Percentiles rank a stretch among this genome's conserved stretches.
phyloP scores from a whole-genome alignment of 805 yeast genomes.

The Yamadazyma takamatsuzukensis region DNA sequence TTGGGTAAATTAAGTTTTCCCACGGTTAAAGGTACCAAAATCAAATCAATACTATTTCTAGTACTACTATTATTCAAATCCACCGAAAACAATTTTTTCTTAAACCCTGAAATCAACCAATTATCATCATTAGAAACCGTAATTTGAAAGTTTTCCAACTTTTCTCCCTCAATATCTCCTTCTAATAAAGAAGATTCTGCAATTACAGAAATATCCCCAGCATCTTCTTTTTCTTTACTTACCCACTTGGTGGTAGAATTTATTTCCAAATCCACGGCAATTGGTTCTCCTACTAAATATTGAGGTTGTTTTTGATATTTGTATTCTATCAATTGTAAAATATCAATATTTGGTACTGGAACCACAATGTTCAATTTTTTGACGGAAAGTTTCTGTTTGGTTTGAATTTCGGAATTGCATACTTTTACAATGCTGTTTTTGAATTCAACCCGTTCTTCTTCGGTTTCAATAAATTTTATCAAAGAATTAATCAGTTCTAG shows the following conservation, averaged over 20 bases:
- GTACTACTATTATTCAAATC: slow-evolving; percentile 11
- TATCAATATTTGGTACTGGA: slow-evolving; percentile 56
- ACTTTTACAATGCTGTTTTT: background rate
- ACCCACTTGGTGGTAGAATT: slow-evolving; percentile 46
- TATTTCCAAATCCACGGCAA: slow-evolving; percentile 42
- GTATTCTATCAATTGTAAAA: slow-evolving; percentile 56
- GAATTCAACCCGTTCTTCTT: background rate
- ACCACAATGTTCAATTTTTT: slow-evolving; percentile 39
- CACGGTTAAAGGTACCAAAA: slow-evolving; percentile 68
- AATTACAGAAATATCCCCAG: slow-evolving; percentile 11
- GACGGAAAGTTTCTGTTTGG: background rate
- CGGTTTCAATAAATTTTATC: background rate
- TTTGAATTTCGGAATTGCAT: background rate
- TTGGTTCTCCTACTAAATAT: slow-evolving; percentile 61
- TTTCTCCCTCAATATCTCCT: slow-evolving; percentile 8
- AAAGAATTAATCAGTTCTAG: no score
- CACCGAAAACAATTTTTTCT: slow-evolving; percentile 47
- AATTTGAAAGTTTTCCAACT: slow-evolving; percentile 36
- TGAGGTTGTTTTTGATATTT: slow-evolving; percentile 36
- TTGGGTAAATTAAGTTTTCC: slow-evolving; percentile 73
- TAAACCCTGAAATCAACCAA: slow-evolving; percentile 80
- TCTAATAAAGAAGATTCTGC: slow-evolving; percentile 22
- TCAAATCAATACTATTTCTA: slow-evolving; percentile 29
- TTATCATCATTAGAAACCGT: slow-evolving; percentile 55
- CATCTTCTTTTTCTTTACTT: slow-evolving; percentile 4